Base-by-base conservation (phyloP, 129 eudicot genomes). In the Chrysanthemum lavandulifolium region DNA sequence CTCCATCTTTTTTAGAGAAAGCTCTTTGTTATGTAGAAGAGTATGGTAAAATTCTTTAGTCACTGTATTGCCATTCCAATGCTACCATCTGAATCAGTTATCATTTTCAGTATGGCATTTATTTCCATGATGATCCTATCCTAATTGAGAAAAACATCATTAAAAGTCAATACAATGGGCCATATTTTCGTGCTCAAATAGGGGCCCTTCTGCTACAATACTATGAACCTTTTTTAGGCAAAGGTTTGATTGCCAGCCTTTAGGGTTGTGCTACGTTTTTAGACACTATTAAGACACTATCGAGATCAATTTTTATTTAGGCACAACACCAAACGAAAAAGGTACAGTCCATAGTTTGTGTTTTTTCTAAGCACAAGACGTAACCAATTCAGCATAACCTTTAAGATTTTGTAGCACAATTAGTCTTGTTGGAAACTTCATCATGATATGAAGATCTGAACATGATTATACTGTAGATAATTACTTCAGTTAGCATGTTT, bases 1-100 rank as follows among this genome's bases (percentile, higher is more conserved):
- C 96, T 69, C 98, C 97, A 59, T 87, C 97, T 76, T 94, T 94
- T 75, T 33, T 94, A 77, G 98, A 94, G 82, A 94, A 94, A 83
- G 97, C 98, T 68, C 97, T 94, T 72, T 87, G 89, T 84, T 90
- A 85, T 72, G 80, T 90, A 1, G 98, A 94, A 83, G 87, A 82
- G 72, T 81, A 79, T 55, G 98, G 98, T 94, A 52, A 75, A 84
- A 71, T 48, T 67, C 52, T 3, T 23, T 14, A 27, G 14, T 33
- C 13, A n/a, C 15, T 10, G 2, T 4, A 13, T 57, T 27, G 31
- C 18, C 48, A 47, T 48, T 60, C 6, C 56, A 15, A 25, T 45
- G 25, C 47, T 47, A 23, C 21, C n/a, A 45, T 59, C n/a, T 14
- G 10, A 40, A 40, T 40, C 10, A 7, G 10, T 40, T 40, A 40